These are phyloP conservation scores for Gracilaria gracilis DNA, from an alignment of 23 red algal genomes.

Conservation along the genomic window DNA sequence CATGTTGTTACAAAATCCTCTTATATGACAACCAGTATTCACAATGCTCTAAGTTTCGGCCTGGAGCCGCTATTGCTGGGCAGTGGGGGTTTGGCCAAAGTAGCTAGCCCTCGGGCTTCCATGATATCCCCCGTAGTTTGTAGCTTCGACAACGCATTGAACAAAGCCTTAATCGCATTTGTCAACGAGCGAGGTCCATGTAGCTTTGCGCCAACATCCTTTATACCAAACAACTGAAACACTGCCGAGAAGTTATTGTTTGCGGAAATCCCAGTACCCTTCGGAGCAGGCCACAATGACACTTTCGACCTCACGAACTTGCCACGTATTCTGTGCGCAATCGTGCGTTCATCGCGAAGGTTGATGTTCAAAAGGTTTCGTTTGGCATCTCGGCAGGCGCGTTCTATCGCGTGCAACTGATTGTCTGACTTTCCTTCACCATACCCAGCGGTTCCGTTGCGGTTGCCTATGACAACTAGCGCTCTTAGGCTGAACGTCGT, in stretches of 20 bases:
- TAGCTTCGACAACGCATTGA: constrained; percentile 78
- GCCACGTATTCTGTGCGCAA: constrained; percentile 68
- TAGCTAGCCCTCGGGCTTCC: constrained; percentile 50
- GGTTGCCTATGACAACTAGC: constrained; percentile 88
- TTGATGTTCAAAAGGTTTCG: constrained; percentile 68
- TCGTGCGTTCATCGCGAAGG: constrained; percentile 74
- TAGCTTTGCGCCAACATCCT: constrained; percentile 87
- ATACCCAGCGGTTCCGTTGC: constrained; percentile 84
- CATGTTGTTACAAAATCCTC: background rate
- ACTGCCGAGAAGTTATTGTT: constrained; percentile 83
- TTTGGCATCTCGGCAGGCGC: constrained; percentile 84
- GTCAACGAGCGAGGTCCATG: constrained; percentile 75
- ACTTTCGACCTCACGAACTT: constrained; percentile 79
- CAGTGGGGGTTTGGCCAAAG: background rate
- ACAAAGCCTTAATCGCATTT: constrained; percentile 89
- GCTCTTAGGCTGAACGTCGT: constrained; percentile 81
- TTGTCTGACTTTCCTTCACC: constrained; percentile 89
- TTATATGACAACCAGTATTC: background rate
- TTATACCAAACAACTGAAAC: constrained; percentile 86
- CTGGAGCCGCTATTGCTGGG: background rate
- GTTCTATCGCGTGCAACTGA: constrained; percentile 71
- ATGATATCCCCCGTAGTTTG: constrained; percentile 57
- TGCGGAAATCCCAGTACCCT: constrained; percentile 77
- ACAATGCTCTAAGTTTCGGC: constrained; percentile 44
- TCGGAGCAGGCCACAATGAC: constrained; percentile 77